Conservation (phyloP, 495 filamentous ascomycete genomes). For the Cenococcum geophilum region DNA sequence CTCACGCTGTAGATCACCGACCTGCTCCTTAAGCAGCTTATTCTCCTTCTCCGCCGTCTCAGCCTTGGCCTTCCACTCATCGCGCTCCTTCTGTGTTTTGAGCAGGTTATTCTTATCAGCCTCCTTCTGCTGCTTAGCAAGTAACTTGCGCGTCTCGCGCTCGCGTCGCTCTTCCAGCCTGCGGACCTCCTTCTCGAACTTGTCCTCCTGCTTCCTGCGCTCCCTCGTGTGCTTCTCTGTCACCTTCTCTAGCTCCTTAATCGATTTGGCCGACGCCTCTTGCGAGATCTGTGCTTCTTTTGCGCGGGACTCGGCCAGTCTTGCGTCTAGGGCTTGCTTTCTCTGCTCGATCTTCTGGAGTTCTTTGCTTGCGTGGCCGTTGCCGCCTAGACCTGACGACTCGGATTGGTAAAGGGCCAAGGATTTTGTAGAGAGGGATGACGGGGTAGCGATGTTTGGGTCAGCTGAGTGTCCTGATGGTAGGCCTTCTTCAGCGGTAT, state of each 20-base stretch:
- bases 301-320: constrained; percentile 49
- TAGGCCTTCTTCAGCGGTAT: constrained; percentile 17
- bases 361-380: constrained; percentile 57
- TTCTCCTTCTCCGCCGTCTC: constrained; percentile 37
- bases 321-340: constrained; percentile 62
- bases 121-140: constrained; percentile 33
- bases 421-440: constrained; percentile 14
- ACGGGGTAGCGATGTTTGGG: background rate
- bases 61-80: constrained; percentile 34
- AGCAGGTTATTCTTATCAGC: constrained; percentile 34
- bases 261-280: constrained; percentile 42
- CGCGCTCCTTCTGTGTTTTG: constrained; percentile 34
- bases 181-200: constrained; percentile 54
- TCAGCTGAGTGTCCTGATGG: background rate
- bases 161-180: constrained; percentile 55
- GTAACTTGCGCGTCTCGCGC: constrained; percentile 36
- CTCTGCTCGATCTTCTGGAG: constrained; percentile 67
- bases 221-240: constrained; percentile 56
- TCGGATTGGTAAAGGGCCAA: constrained; percentile 33
- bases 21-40: constrained; percentile 34
- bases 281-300: constrained; percentile 48
- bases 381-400: constrained; percentile 32
- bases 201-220: constrained; percentile 57
- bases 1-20: constrained; percentile 42
- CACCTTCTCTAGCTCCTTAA: constrained; percentile 44